These are phyloP conservation scores for Salvia splendens DNA, from an alignment of 257 asterid genomes.

Conservation along the genomic window DNA sequence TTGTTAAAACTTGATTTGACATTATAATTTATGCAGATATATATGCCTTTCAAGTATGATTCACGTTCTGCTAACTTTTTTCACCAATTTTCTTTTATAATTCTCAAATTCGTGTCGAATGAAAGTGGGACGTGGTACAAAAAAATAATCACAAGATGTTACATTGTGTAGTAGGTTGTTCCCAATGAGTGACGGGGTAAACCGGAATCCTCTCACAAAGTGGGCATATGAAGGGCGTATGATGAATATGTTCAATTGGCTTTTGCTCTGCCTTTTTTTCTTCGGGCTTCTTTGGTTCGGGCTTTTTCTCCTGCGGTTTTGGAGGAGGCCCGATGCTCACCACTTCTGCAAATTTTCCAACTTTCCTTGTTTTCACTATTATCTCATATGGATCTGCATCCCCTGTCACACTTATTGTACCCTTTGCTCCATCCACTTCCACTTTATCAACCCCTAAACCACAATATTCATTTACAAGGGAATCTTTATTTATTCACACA, in stretches of 20 bases:
- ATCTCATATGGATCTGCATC: conserved; percentile 57
- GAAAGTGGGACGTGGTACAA: too few species aligned
- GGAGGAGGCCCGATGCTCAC: conserved; percentile 57
- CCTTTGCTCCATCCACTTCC: conserved; percentile 54
- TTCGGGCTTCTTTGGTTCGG: conserved; percentile 31
- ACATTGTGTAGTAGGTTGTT: conserved; percentile 33
- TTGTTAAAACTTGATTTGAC: too few species aligned
- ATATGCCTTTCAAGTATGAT: too few species aligned
- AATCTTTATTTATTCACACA: too few species aligned
- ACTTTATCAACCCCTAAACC: conserved; percentile 53
- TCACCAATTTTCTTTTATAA: too few species aligned
- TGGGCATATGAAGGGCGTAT: conserved; percentile 21
- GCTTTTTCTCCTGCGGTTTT: conserved; percentile 34
- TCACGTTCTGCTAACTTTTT: too few species aligned
- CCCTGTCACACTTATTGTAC: conserved; percentile 49
- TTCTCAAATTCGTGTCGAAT: too few species aligned
- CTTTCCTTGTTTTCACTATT: conserved; percentile 43
- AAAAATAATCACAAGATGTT: conserved; percentile 18
- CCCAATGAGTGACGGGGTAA: conserved; percentile 20
- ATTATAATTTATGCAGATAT: too few species aligned
- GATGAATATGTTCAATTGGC: conserved; percentile 4
- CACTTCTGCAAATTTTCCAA: conserved; percentile 47
- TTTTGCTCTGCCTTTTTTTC: conserved; percentile 32
- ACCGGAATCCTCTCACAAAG: conserved; percentile 24
- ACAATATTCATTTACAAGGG: too few species aligned